These are phyloP conservation scores for Metschnikowia peoriensis DNA, from an alignment of 805 yeast species.

Conservation along the genomic window DNA sequence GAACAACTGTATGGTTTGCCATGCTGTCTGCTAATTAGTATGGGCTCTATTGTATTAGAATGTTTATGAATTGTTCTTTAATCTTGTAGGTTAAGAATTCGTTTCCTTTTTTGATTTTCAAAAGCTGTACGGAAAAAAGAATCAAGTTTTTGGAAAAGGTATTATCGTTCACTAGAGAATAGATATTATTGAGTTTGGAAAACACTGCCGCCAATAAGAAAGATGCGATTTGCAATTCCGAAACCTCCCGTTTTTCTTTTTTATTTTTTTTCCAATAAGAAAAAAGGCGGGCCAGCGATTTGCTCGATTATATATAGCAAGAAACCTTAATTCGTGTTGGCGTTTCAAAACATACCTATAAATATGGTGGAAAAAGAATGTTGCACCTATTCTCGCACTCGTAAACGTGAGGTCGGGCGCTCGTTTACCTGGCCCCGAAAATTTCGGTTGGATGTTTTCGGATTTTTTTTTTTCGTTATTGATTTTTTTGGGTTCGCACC, in stretches of 20 bases:
- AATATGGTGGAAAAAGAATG: constrained; percentile 7
- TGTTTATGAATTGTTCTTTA: no score
- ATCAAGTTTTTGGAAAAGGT: no score
- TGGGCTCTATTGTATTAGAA: background rate
- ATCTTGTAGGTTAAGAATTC: no score
- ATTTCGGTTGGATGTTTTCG: background rate
- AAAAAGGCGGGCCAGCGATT: background rate
- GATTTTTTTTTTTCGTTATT: background rate
- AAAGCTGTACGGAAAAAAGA: no score
- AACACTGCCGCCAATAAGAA: background rate
- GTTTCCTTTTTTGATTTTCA: no score
- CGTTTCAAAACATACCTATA: constrained; percentile 8
- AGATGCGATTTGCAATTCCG: background rate
- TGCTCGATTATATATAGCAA: background rate
- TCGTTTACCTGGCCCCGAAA: constrained; percentile 1
- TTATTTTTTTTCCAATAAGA: background rate
- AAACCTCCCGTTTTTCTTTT: background rate
- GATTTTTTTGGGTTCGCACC: constrained; percentile 15
- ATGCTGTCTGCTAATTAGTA: constrained; percentile 14
- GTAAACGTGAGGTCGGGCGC: constrained; percentile 7
- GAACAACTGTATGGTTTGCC: constrained; percentile 50
- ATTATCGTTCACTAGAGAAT: background rate
- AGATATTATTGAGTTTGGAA: background rate
- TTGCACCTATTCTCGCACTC: constrained; percentile 10
- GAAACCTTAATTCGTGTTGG: background rate